Evolutionary conservation across 768 basidiomycete species (phyloP), one percentile per base, ranked within the genome.

Genomic region (Botryobasidium botryosum): DNA sequence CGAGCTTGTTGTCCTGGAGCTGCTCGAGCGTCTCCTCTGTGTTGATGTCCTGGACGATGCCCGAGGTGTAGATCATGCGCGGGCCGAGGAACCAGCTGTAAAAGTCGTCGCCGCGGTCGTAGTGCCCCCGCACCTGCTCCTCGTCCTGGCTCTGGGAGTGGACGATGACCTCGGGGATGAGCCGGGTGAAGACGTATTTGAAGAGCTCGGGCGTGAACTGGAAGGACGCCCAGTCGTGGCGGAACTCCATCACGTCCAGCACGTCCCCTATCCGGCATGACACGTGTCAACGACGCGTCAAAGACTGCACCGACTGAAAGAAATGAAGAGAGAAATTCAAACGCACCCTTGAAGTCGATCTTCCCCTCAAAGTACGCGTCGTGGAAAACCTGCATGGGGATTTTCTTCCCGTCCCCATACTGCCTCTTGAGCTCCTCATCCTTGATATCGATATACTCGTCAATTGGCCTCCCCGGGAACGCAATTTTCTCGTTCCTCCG

Each of bases 1-100:
- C 77, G 44, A 99, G 78, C 61, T 99, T 97, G 72, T 97, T 99
- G 62, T 97, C 92, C 67, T 99, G 94, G 7, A 99, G 74, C 52
- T 88, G 70, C 59, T 97, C 92, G 38, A 99, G 71, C 10, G 86
- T 77, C 61, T 96, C 81, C 50, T 78, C 68, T 33, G 67, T 64
- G 51, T 72, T 71, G 48, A 80, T 63, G 57, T 82, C 75, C 21
- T 65, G 64, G 45, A 96, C 71, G 43, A 99, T 69, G 51, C 94
- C 94, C 23, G 85, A 91, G 8, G 94, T 99, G 62, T 97, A 99
- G 58, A 99, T 75, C 92, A 94, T 94, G 49, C 86, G 81, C 4
- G 84, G 82, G 7, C 88, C 88, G 35, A 94, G 71, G 74, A 92
- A 92, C 88, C 91, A 94, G 54, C 68, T 71, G 60, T 96, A 94